Conservation (phyloP, 345 rosid species). For the Lumnitzera racemosa region DNA sequence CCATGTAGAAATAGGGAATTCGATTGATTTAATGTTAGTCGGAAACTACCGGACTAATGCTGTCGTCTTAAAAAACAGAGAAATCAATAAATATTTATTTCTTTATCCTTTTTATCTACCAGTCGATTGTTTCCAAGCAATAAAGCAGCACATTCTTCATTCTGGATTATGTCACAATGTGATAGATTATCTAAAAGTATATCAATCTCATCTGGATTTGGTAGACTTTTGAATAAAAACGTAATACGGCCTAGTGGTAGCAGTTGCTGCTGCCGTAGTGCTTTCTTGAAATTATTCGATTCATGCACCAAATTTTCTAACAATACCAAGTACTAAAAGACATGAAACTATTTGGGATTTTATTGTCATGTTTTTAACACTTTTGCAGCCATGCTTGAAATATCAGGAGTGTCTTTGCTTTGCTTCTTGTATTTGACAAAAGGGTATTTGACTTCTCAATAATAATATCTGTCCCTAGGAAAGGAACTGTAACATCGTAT, state of each 20-base stretch:
- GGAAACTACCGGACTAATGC: no score
- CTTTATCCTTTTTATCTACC: no score
- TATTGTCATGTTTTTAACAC: slow-evolving; percentile 9
- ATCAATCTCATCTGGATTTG: slow-evolving; percentile 23
- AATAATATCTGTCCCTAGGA: background rate
- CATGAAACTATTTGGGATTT: slow-evolving; percentile 18
- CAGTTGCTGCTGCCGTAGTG: slow-evolving; percentile 30
- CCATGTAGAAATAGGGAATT: no score
- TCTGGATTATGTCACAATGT: background rate
- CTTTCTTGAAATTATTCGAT: slow-evolving; percentile 24
- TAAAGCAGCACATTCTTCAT: background rate
- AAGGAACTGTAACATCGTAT: background rate
- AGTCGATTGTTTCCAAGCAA: no score
- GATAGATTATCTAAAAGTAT: slow-evolving; percentile 6
- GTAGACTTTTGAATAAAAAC: slow-evolving; percentile 18
- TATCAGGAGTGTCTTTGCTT: no score
- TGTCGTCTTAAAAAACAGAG: no score
- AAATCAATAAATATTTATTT: no score
- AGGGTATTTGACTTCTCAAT: background rate
- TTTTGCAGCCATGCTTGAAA: background rate
- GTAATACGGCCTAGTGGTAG: slow-evolving; percentile 24
- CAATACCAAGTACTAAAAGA: slow-evolving; percentile 11
- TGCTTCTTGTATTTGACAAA: no score
- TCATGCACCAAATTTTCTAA: slow-evolving; percentile 13
- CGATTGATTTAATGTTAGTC: no score